A percentile compares a stretch with the other conserved stretches of the same genome.
Conservation (phyloP, 75 land plant species). For the Chamaecyparis obtusa region DNA sequence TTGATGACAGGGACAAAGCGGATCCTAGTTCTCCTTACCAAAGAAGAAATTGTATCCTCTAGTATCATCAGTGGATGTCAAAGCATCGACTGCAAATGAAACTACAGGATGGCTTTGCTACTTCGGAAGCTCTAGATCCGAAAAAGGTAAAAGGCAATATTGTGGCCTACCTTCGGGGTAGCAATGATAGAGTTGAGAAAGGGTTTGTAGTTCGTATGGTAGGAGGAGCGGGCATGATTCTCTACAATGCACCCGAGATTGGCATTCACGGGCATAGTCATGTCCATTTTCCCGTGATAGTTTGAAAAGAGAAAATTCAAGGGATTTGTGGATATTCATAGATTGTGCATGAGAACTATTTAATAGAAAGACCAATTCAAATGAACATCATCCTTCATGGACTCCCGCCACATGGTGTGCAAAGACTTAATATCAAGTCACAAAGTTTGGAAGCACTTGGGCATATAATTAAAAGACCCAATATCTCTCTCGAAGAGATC, state of each 20-base stretch:
- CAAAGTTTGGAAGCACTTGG: no score
- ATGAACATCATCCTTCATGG: no score
- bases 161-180: slow-evolving; percentile 25
- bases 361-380: no score
- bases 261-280: not conserved
- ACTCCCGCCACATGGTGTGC: no score
- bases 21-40: slow-evolving; percentile 5
- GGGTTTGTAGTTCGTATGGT: slow-evolving; percentile 15
- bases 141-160: slow-evolving; percentile 31
- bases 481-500: no score
- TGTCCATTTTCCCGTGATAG: no score
- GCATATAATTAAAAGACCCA: no score
- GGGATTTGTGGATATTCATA: no score
- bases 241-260: slow-evolving; percentile 17
- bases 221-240: slow-evolving; percentile 35
- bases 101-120: slow-evolving; percentile 7
- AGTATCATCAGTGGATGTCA: slow-evolving; percentile 17
- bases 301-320: no score
- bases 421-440: no score
- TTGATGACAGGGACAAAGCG: slow-evolving; percentile 26
- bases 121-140: slow-evolving; percentile 16
- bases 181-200: slow-evolving; percentile 11
- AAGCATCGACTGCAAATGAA: not conserved
- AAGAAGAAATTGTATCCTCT: slow-evolving; percentile 16
- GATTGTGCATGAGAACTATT: no score